A percentile compares a stretch with the other conserved stretches of the same genome.
Conservation (phyloP, 2,329 filamentous ascomycete species). For the Ascochyta lentis region DNA sequence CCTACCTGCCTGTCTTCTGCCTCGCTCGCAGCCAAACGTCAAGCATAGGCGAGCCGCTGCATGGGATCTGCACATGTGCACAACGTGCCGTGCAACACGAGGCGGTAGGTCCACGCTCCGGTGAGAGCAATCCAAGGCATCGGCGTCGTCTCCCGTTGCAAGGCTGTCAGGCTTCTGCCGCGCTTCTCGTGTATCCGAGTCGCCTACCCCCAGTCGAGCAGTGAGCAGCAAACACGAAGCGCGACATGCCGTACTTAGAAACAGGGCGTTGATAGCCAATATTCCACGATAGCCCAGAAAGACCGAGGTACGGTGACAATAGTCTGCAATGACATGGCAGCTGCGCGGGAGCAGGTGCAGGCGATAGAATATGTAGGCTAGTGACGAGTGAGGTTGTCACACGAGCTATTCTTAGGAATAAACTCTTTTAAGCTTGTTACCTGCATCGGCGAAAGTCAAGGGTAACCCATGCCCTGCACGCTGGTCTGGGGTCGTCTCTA, state of each 20-base stretch:
- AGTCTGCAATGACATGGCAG: slow-evolving; percentile 27
- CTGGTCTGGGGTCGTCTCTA: slow-evolving; percentile 26
- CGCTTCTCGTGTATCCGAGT: slow-evolving; percentile 15
- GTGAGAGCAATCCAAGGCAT: slow-evolving; percentile 10
- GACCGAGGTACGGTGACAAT: slow-evolving; percentile 30
- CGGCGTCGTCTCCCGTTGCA: slow-evolving; percentile 14
- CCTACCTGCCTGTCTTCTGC: no score
- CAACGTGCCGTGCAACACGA: slow-evolving; percentile 13
- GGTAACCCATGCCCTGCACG: slow-evolving; percentile 19
- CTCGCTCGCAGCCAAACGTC: slow-evolving; percentile 1
- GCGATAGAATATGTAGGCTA: slow-evolving; percentile 34
- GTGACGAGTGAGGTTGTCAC: slow-evolving; percentile 10
- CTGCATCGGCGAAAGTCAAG: slow-evolving; percentile 11
- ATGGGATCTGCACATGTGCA: slow-evolving; percentile 14
- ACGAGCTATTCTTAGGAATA: slow-evolving; percentile 44
- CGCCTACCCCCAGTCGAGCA: slow-evolving; percentile 19
- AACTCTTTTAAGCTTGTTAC: slow-evolving; percentile 38
- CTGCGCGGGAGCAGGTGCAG: slow-evolving; percentile 36
- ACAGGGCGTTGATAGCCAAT: slow-evolving; percentile 23
- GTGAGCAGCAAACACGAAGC: slow-evolving; percentile 38
- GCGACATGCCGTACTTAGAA: slow-evolving; percentile 29
- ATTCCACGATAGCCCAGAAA: slow-evolving; percentile 7
- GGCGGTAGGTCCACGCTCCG: neutral
- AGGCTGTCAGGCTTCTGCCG: neutral
- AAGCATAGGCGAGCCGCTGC: slow-evolving; percentile 11